Percentiles rank a stretch among this genome's conserved stretches.
These are phyloP conservation scores for Metschnikowia proteae DNA, from an alignment of 805 yeast species.

Conservation along the genomic window DNA sequence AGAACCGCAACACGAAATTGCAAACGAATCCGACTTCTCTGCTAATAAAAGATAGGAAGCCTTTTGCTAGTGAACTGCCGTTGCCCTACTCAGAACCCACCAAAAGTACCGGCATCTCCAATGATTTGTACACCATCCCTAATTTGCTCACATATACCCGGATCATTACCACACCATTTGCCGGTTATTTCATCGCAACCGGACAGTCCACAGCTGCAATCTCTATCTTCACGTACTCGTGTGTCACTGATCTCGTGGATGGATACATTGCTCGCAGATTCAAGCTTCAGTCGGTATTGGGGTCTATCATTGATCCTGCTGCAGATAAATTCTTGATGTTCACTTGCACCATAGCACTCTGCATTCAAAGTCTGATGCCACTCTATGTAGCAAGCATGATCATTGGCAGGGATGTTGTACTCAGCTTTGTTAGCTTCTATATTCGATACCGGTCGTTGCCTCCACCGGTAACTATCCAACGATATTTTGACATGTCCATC, in stretches of 20 bases:
- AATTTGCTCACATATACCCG: conserved; percentile 80
- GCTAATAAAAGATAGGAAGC: neutral
- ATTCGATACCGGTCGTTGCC: conserved; percentile 73
- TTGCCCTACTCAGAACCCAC: neutral
- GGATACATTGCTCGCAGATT: conserved; percentile 85
- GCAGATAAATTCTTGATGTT: conserved; percentile 94
- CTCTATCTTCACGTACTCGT: conserved; percentile 74
- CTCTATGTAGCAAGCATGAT: conserved; percentile 57
- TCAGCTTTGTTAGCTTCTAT: conserved; percentile 69
- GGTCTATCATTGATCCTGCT: conserved; percentile 89
- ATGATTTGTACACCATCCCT: conserved; percentile 72
- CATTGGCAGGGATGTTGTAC: conserved; percentile 75
- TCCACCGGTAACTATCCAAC: conserved; percentile 63
- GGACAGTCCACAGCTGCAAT: conserved; percentile 64
- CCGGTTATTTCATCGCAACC: conserved; percentile 73
- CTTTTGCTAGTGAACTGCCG: neutral
- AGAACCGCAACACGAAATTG: neutral
- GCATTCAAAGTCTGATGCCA: conserved; percentile 69
- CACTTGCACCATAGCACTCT: conserved; percentile 72
- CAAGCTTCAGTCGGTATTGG: conserved; percentile 75
- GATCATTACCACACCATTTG: conserved; percentile 74
- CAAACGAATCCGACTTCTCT: neutral
- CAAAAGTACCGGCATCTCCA: conserved; percentile 1
- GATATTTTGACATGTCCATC: conserved; percentile 71
- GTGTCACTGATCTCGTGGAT: conserved; percentile 87